These are phyloP conservation scores for Suzukiozyma palmioleophila DNA, from an alignment of 1,139 yeast species.

Conservation along the genomic window DNA sequence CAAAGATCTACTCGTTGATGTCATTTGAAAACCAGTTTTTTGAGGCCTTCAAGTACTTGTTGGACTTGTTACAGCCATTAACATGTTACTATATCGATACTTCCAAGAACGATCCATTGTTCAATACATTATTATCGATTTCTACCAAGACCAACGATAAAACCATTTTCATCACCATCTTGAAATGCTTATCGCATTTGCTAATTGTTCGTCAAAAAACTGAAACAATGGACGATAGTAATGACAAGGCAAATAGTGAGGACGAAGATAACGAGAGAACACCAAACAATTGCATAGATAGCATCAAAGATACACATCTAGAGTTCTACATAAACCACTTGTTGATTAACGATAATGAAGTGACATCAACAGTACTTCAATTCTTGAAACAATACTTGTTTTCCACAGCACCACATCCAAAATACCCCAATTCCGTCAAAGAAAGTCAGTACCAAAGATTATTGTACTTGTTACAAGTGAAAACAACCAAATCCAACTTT, in stretches of 20 bases:
- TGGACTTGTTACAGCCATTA: constrained; percentile 82
- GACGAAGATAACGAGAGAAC: constrained; percentile 17
- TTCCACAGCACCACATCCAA: constrained; percentile 37
- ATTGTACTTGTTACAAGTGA: constrained; percentile 27
- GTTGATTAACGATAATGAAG: constrained; percentile 35
- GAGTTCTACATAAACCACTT: constrained; percentile 27
- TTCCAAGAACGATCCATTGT: constrained; percentile 57
- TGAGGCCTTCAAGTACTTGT: constrained; percentile 65
- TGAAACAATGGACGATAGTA: constrained; percentile 17
- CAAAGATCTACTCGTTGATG: constrained; percentile 15
- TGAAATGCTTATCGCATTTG: constrained; percentile 43
- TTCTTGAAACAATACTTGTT: constrained; percentile 36
- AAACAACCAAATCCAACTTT: constrained; percentile 31
- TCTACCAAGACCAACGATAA: constrained; percentile 52
- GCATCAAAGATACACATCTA: constrained; percentile 30
- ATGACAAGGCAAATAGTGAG: constrained; percentile 12
- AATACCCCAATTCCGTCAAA: constrained; percentile 23
- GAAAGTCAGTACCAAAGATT: constrained; percentile 34
- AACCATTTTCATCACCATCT: constrained; percentile 39
- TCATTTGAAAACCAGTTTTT: constrained; percentile 35
- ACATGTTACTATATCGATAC: constrained; percentile 80
- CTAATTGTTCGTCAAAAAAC: constrained; percentile 27
- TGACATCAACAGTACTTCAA: constrained; percentile 29
- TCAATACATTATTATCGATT: constrained; percentile 45
- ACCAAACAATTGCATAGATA: constrained; percentile 40